Conservation (phyloP, 192 early-diverging fungal species). For the Dispira parvispora region DNA sequence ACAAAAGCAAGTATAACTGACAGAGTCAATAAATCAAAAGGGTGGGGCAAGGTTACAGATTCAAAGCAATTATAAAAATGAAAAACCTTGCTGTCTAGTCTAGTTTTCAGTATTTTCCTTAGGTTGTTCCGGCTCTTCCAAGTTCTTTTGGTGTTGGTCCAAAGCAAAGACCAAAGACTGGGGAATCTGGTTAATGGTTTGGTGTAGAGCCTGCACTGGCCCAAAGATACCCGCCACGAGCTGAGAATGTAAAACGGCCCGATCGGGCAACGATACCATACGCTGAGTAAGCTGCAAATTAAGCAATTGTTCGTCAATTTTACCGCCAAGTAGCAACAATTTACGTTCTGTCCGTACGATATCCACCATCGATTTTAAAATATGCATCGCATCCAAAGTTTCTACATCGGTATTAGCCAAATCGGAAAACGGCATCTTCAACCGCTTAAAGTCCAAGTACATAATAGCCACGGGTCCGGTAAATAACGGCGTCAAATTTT, state of each 20-base stretch:
- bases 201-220: constrained; percentile 4
- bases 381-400: constrained; percentile 7
- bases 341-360: constrained; percentile 17
- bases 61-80: too few species aligned
- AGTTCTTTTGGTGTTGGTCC: background rate
- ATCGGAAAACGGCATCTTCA: background rate
- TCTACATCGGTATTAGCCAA: background rate
- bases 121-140: too few species aligned
- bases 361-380: constrained; percentile 19
- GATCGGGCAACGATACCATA: constrained; percentile 20
- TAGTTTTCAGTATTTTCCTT: too few species aligned
- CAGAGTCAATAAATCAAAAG: too few species aligned
- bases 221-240: constrained; percentile 18
- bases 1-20: too few species aligned
- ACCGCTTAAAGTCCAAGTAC: constrained; percentile 13
- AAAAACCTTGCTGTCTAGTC: too few species aligned
- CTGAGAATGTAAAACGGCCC: constrained; percentile 24
- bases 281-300: constrained; percentile 20
- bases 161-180: constrained; percentile 9
- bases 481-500: constrained; percentile 21
- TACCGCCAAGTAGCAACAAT: constrained; percentile 23
- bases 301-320: constrained; percentile 19
- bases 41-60: too few species aligned
- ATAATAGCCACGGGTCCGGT: constrained; percentile 25
- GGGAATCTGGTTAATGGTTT: constrained; percentile 7